These are phyloP conservation scores for Rhinocladiella mackenziei DNA, from an alignment of 2,329 filamentous ascomycete species.

Conservation along the genomic window DNA sequence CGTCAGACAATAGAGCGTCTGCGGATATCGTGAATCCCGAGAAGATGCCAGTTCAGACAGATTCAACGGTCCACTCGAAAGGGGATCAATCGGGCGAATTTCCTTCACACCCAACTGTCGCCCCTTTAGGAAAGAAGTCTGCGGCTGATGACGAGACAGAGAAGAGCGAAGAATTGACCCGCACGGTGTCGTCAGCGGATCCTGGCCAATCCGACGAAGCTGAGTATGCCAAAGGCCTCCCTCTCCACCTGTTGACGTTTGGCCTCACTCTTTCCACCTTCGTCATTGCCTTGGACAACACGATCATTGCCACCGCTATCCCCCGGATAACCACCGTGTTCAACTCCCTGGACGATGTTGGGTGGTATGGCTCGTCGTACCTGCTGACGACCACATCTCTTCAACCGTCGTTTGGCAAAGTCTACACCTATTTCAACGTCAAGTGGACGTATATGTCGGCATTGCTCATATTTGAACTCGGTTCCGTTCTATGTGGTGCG, in stretches of 20 bases:
- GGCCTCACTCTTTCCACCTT: slow-evolving; percentile 31
- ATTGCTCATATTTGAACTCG: slow-evolving; percentile 29
- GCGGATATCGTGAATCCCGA: slow-evolving; percentile 7
- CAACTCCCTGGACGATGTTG: slow-evolving; percentile 31
- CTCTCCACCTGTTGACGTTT: slow-evolving; percentile 26
- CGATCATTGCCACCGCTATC: slow-evolving; percentile 32
- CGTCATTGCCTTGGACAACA: slow-evolving; percentile 32
- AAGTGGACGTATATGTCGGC: slow-evolving; percentile 31
- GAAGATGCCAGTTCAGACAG: neutral
- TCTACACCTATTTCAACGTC: slow-evolving; percentile 31
- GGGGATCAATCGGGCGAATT: neutral
- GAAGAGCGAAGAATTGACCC: slow-evolving; percentile 6
- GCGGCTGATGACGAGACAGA: slow-evolving; percentile 7
- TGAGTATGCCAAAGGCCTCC: slow-evolving; percentile 26
- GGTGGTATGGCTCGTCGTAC: slow-evolving; percentile 32
- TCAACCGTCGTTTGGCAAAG: slow-evolving; percentile 31
- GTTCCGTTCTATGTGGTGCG: slow-evolving; percentile 31
- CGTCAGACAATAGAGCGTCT: slow-evolving; percentile 2
- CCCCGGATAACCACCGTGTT: slow-evolving; percentile 32
- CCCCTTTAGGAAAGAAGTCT: slow-evolving; percentile 1
- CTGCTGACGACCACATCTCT: slow-evolving; percentile 31
- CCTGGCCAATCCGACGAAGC: slow-evolving; percentile 27
- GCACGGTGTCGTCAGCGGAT: slow-evolving; percentile 13
- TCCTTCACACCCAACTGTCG: slow-evolving; percentile 1
- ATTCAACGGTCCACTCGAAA: neutral